A percentile compares a stretch with the other conserved stretches of the same genome.
These are phyloP conservation scores for Entophlyctis helioformis DNA, from an alignment of 192 early-diverging fungal genomes.

Conservation along the genomic window DNA sequence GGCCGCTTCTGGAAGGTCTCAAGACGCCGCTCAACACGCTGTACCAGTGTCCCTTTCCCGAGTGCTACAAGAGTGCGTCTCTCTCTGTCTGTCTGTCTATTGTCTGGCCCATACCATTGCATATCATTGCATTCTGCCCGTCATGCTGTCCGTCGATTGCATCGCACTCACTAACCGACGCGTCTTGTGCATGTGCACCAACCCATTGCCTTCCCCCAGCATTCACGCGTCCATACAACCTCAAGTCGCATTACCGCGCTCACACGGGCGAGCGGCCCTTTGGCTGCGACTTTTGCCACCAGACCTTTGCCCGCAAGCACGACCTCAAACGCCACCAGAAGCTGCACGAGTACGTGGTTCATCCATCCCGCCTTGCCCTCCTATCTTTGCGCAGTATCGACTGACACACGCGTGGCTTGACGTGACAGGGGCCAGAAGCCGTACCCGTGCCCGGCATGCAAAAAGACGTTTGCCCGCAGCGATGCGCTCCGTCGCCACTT, in stretches of 20 bases:
- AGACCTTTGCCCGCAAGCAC: conserved; percentile 77
- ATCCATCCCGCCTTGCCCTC: neutral
- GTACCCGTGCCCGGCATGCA: conserved; percentile 21
- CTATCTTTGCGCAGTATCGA: neutral
- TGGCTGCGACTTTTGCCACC: conserved; percentile 55
- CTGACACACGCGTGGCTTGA: neutral
- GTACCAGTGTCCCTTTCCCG: conserved; percentile 30
- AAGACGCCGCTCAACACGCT: conserved; percentile 15
- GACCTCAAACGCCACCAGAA: conserved; percentile 73
- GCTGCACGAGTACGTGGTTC: conserved; percentile 17
- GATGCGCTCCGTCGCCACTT: conserved; percentile 29
- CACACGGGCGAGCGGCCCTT: conserved; percentile 58
- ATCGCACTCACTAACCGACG: neutral
- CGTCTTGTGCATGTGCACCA: neutral
- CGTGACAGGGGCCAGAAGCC: conserved; percentile 18
- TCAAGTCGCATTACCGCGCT: conserved; percentile 52
- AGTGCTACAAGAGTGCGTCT: conserved; percentile 24
- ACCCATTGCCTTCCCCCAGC: conserved; percentile 10
- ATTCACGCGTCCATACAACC: conserved; percentile 57
- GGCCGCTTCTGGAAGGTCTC: conserved; percentile 10
- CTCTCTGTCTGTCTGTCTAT: neutral
- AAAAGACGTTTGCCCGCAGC: conserved; percentile 23
- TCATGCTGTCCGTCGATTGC: neutral
- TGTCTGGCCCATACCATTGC: neutral
- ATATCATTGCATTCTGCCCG: neutral